Evolutionary conservation across 495 filamentous ascomycete species (phyloP).

Genomic region (Cryomyces minteri): DNA sequence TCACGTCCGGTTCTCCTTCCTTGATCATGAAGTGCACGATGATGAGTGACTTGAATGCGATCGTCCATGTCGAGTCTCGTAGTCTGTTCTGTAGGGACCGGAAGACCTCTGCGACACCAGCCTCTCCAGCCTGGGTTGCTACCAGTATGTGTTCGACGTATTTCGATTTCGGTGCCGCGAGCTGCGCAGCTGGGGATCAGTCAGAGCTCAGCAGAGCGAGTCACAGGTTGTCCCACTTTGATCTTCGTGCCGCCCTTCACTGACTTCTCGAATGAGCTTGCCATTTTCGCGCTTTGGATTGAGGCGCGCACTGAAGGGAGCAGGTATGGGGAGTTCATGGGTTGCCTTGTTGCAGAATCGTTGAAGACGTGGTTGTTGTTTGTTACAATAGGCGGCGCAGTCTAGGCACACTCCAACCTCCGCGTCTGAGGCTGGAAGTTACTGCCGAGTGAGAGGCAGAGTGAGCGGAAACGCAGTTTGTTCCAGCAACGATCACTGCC

Average conservation of each 20-base stretch:
- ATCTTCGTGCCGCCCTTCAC: conserved; percentile 36
- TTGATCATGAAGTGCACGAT: conserved; percentile 94
- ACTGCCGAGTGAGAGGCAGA: too few species aligned
- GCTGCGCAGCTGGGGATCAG: conserved; percentile 27
- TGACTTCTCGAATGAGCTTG: conserved; percentile 27
- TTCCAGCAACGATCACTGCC: too few species aligned
- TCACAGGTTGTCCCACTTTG: conserved; percentile 41
- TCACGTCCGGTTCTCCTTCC: conserved; percentile 80
- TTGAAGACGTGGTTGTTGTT: too few species aligned
- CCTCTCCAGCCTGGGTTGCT: conserved; percentile 87
- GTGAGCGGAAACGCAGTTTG: too few species aligned
- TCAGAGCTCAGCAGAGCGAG: neutral
- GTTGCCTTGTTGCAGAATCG: too few species aligned
- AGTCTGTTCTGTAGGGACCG: conserved; percentile 73
- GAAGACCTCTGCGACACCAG: conserved; percentile 91
- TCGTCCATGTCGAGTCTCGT: conserved; percentile 93
- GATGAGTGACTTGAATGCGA: conserved; percentile 89
- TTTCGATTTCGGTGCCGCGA: conserved; percentile 94
- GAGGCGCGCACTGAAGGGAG: too few species aligned
- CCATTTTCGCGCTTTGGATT: conserved; percentile 10
- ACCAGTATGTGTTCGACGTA: conserved; percentile 97
- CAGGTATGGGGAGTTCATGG: too few species aligned
- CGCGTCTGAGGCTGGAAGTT: too few species aligned
- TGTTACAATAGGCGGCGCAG: too few species aligned
- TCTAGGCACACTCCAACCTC: too few species aligned